Conservation (phyloP, 768 basidiomycete genomes). For the Mrakia blollopis region DNA sequence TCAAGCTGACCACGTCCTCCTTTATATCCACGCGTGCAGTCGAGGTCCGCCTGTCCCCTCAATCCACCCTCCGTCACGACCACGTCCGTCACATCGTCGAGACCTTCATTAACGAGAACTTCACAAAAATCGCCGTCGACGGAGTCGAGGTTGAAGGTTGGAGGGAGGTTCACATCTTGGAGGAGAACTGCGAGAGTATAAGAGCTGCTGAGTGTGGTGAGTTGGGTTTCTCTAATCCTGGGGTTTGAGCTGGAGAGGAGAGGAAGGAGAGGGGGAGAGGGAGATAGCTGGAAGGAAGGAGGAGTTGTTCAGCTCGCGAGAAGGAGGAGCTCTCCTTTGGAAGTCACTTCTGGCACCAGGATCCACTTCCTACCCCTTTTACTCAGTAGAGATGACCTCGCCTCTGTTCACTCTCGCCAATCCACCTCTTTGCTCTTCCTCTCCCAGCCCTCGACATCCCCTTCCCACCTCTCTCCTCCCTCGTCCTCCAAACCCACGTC, state of each 20-base stretch:
- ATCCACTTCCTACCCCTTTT: no score
- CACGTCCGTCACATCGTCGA: slow-evolving; percentile 63
- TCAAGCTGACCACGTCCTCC: background rate
- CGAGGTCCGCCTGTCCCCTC: slow-evolving; percentile 70
- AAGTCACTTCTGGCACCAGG: no score
- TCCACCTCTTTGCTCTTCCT: slow-evolving; percentile 36
- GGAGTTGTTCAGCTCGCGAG: background rate
- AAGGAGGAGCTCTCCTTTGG: background rate
- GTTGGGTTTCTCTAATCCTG: slow-evolving; percentile 37
- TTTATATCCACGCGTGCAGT: slow-evolving; percentile 51
- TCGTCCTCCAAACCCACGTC: slow-evolving; percentile 72
- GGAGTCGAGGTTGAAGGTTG: slow-evolving; percentile 72
- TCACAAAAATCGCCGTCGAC: slow-evolving; percentile 59
- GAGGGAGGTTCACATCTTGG: slow-evolving; percentile 67
- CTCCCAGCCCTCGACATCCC: slow-evolving; percentile 52
- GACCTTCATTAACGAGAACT: slow-evolving; percentile 54
- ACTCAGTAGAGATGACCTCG: no score
- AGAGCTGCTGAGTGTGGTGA: slow-evolving; percentile 56
- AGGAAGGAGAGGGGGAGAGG: background rate
- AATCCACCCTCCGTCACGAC: slow-evolving; percentile 69
- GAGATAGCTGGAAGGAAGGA: background rate
- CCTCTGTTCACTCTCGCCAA: no score
- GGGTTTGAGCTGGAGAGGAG: background rate
- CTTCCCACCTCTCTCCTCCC: slow-evolving; percentile 56
- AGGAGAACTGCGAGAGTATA: slow-evolving; percentile 70